These are phyloP conservation scores for Stephania cephalantha DNA, from an alignment of 164 flowering plant genomes.

Conservation along the genomic window DNA sequence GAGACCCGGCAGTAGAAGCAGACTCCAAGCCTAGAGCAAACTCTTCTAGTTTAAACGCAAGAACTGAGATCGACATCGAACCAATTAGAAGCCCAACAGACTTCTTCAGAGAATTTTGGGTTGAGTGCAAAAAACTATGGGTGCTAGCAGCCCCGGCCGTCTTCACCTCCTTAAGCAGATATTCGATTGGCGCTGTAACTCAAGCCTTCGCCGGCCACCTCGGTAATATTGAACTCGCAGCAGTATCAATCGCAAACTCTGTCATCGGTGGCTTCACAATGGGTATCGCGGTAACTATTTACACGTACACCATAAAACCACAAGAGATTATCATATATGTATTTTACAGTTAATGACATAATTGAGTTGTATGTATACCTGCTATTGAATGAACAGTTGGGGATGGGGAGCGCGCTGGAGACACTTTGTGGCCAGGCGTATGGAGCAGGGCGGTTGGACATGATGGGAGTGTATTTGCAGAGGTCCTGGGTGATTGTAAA, in stretches of 20 bases:
- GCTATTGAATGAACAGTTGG: conserved; percentile 32
- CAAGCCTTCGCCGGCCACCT: conserved; percentile 62
- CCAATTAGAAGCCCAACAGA: neutral
- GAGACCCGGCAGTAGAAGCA: neutral
- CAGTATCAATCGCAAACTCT: conserved; percentile 55
- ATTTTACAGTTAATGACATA: too few species aligned
- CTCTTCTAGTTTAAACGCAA: too few species aligned
- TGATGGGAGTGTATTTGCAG: conserved; percentile 80
- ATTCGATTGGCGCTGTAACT: conserved; percentile 63
- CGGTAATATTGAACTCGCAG: conserved; percentile 54
- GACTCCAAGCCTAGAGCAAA: too few species aligned
- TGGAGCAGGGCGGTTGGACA: conserved; percentile 60
- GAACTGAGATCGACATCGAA: too few species aligned
- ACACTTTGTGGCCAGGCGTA: conserved; percentile 83
- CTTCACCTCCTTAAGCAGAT: conserved; percentile 53
- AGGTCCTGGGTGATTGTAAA: conserved; percentile 68
- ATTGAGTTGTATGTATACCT: too few species aligned
- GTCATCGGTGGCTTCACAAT: conserved; percentile 60
- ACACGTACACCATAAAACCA: too few species aligned
- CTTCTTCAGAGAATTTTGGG: conserved; percentile 22
- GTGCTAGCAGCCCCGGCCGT: conserved; percentile 61
- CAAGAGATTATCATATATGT: too few species aligned
- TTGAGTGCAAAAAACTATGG: conserved; percentile 57
- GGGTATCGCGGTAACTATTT: conserved; percentile 41
- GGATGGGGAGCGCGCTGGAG: conserved; percentile 85